Base-by-base conservation (phyloP, 176 grass and related monocot species). In the Avena atlantica region DNA sequence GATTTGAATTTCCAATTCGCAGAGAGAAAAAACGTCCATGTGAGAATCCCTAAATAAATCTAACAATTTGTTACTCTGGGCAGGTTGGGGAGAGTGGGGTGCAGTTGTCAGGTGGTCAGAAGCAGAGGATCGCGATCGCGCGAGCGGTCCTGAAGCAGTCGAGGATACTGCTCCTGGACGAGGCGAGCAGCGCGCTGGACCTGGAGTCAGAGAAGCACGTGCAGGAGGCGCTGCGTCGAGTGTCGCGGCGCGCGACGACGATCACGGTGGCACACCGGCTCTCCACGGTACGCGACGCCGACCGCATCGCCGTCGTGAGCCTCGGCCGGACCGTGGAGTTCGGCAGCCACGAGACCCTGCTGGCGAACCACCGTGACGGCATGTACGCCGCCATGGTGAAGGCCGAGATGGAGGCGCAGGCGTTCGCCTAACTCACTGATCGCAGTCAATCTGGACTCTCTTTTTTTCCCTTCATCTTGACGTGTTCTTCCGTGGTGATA, bases 31-130 rank as follows among this genome's bases (percentile, higher is more conserved):
- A 4, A 40, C 6, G 52, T 6, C 16, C 52, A 17, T 55, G 37
- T 55, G 37, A 40, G 37, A 40, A 40, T 40, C 5, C 37, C 36
- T 37, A 37, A 55, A 16, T 55, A 4, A 40, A 40, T 40, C 37
- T 40, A 55, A 55, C 52, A 55, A 12, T 3, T 29, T 9, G 0
- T 17, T 64, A 16, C 34, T 4, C 25, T 65, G 16, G 6, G 6
- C 42, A 95, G 93, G 91, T 92, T 1, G 90, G 93, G 27, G 91
- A 92, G 88, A 91, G 93, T 44, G 90, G 93, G 10, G 77, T 91
- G 20, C 93, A 91, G 13, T 50, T 92, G 24, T 95, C 91, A 7
- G 88, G 88, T 0, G 91, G 93, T 0, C 93, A 95, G 57, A 95
- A 92, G 58, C 93, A 89, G 74, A 88, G 91, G 77, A 87, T 89